Evolutionary conservation across 148 eudicot genomes (phyloP).

Genomic region (Rhododendron molle): DNA sequence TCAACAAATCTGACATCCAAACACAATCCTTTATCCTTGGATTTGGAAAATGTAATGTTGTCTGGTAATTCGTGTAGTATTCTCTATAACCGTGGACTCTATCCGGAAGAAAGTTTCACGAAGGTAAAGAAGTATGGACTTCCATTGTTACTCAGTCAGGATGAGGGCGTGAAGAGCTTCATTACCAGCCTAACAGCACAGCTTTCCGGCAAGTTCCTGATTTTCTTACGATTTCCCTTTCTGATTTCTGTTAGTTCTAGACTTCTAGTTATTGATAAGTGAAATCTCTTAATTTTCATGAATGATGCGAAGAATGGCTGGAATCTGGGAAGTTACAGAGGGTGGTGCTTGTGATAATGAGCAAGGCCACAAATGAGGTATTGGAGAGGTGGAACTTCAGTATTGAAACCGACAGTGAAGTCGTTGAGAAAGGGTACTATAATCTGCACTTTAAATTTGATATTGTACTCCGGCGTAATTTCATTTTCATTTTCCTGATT

Average conservation of each 20-base stretch:
- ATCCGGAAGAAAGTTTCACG: conserved; percentile 87
- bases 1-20: neutral
- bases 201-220: conserved; percentile 51
- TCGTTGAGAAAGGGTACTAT: conserved; percentile 74
- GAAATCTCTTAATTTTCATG: neutral
- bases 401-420: conserved; percentile 83
- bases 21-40: neutral
- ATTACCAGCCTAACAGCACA: conserved; percentile 76
- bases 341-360: conserved; percentile 89
- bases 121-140: conserved; percentile 95
- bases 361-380: conserved; percentile 73
- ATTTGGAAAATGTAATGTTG: neutral
- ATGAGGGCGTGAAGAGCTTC: conserved; percentile 89
- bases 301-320: conserved; percentile 64
- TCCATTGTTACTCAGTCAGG: conserved; percentile 85
- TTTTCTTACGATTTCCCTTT: neutral
- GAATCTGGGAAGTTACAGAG: conserved; percentile 94
- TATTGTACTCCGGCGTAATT: neutral
- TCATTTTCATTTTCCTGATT: neutral
- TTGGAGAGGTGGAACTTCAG: conserved; percentile 98
- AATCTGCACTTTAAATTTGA: neutral
- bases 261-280: neutral
- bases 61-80: conserved; percentile 41
- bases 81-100: conserved; percentile 85
- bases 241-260: neutral